These are phyloP conservation scores for Alternaria alternata DNA, from an alignment of 2,329 filamentous ascomycete genomes.

Conservation along the genomic window DNA sequence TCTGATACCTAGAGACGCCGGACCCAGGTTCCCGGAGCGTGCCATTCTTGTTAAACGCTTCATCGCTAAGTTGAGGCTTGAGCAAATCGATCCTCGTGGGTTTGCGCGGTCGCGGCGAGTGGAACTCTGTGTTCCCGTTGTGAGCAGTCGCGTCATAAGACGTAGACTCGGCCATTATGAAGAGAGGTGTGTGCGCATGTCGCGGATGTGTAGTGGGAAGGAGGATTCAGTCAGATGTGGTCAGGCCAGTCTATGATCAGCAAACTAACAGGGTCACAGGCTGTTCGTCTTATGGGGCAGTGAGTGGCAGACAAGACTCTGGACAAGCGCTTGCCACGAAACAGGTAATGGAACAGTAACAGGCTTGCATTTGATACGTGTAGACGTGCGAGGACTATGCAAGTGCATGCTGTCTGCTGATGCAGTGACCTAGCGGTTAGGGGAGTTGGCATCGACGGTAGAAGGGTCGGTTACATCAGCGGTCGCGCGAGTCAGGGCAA, in stretches of 20 bases:
- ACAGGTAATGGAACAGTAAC: slow-evolving; percentile 1
- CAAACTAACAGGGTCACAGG: slow-evolving; percentile 31
- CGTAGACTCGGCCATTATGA: slow-evolving; percentile 46
- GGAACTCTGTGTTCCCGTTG: slow-evolving; percentile 38
- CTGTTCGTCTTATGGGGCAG: slow-evolving; percentile 26
- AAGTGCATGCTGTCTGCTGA: slow-evolving; percentile 1
- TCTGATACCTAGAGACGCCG: slow-evolving; percentile 53
- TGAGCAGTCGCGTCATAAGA: slow-evolving; percentile 34
- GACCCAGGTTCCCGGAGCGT: slow-evolving; percentile 37
- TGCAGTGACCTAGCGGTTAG: neutral
- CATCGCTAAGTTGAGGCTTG: slow-evolving; percentile 47
- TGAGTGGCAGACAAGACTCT: slow-evolving; percentile 14
- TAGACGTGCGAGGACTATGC: neutral
- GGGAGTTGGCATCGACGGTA: neutral
- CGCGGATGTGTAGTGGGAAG: slow-evolving; percentile 21
- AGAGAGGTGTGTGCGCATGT: slow-evolving; percentile 27
- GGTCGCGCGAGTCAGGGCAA: slow-evolving; percentile 24
- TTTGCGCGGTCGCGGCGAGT: slow-evolving; percentile 49
- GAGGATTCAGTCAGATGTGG: slow-evolving; percentile 28
- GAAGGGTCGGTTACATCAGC: slow-evolving; percentile 19
- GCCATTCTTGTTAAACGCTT: slow-evolving; percentile 35
- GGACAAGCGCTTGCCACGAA: slow-evolving; percentile 7
- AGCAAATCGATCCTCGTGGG: slow-evolving; percentile 46
- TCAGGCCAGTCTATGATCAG: slow-evolving; percentile 42
- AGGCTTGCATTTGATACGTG: slow-evolving; percentile 5